phyloP scores from a whole-genome alignment of 1,139 yeast genomes.

The Casaregolazyma suthepensis region DNA sequence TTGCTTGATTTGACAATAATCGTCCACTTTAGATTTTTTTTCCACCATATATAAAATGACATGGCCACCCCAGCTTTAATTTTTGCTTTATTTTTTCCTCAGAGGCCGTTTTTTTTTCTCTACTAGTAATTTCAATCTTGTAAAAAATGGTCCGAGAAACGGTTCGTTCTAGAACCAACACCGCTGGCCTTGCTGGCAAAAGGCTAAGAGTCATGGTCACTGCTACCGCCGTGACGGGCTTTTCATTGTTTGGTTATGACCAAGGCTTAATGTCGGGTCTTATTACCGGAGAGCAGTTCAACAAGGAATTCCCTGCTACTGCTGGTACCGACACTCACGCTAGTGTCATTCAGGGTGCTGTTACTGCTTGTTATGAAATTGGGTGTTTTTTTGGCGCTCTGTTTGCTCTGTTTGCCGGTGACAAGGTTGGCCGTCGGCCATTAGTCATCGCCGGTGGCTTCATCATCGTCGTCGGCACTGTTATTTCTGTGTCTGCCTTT shows the following conservation, averaged over 20 bases:
- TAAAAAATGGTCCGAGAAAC: conserved; percentile 9
- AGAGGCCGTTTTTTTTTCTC: background rate
- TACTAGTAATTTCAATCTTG: background rate
- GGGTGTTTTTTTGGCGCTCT: conserved; percentile 75
- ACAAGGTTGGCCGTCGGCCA: conserved; percentile 31
- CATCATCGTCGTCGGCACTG: conserved; percentile 54
- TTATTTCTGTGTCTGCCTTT: conserved; percentile 59
- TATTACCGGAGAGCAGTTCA: conserved; percentile 56
- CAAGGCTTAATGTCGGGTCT: conserved; percentile 72
- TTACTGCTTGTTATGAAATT: conserved; percentile 67
- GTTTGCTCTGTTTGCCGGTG: conserved; percentile 47
- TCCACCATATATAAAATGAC: background rate
- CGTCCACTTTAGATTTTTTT: background rate
- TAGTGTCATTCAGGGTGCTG: conserved; percentile 51
- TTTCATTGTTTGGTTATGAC: conserved; percentile 70
- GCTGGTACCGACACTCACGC: conserved; percentile 22
- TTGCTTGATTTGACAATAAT: background rate
- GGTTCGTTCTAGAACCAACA: conserved; percentile 25
- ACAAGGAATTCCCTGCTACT: conserved; percentile 46
- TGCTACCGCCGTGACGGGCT: conserved; percentile 53
- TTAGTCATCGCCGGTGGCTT: conserved; percentile 44
- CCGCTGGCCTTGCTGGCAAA: conserved; percentile 38
- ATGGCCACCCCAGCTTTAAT: background rate
- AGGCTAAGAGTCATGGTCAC: conserved; percentile 46
- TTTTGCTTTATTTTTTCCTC: background rate